Evolutionary conservation across 1,284 basidiomycete genomes (phyloP), one percentile per base, ranked within the genome.

Genomic region (Grifola frondosa): DNA sequence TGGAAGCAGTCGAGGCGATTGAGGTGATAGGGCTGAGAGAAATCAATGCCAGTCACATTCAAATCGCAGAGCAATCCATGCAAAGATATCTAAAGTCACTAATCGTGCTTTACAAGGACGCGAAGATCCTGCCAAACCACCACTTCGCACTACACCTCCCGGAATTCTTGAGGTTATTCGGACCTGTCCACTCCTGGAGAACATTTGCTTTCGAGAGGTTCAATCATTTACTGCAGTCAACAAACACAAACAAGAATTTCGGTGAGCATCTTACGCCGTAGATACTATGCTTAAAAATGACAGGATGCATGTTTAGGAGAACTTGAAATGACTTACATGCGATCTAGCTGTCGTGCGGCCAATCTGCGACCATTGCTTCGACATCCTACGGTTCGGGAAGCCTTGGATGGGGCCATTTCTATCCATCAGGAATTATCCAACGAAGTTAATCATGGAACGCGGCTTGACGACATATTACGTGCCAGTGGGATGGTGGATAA

Each of bases 101-200:
- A 10, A 42, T 29, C n/a, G 23, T 19, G 0, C 50, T 67, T 2
- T 68, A 57, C 48, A 58, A 54, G 8, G 51, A 57, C 19, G 40
- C 50, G n/a, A 40, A 45, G 9, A 25, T 67, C 7, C 40, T 46
- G 22, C 62, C 64, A 9, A 59, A 54, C 23, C 64, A 69, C 15
- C 69, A 71, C 37, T 48, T 55, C 2, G 40, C 60, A 1, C 45
- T 66, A 10, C 70, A 71, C 28, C 56, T 69, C 8, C 56, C 52
- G 2, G 53, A 62, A 7, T 56, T 60, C 31, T 44, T 68, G 1
- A 10, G 42, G 1, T 41, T 50, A 1, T 70, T 67, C 39, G 62
- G 68, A 3, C 70, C 68, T 4, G 57, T 61, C 3, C 67, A 70
- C 42, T 50, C 63, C 0, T 62, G 63, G 45, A 56, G 66, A 30